These are phyloP conservation scores for Sarocladium kiliense DNA, from an alignment of 2,329 filamentous ascomycete species.

Conservation along the genomic window DNA sequence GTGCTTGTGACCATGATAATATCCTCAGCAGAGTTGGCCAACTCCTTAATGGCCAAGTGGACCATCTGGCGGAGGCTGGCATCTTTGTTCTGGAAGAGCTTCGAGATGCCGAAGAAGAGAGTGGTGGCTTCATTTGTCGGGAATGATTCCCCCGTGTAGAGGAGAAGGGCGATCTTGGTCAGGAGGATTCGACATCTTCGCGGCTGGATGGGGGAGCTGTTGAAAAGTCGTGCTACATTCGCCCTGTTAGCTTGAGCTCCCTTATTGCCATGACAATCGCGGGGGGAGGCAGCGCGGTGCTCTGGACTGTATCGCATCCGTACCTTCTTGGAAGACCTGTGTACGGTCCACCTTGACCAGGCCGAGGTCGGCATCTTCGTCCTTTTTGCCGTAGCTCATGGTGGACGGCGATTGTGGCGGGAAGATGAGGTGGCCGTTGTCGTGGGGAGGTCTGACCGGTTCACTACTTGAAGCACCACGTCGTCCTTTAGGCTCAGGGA, in stretches of 20 bases:
- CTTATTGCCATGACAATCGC: conserved; percentile 14
- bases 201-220: conserved; percentile 92
- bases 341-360: conserved; percentile 97
- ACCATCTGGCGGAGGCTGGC: conserved; percentile 97
- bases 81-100: conserved; percentile 98
- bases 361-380: conserved; percentile 91
- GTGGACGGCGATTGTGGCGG: conserved; percentile 37
- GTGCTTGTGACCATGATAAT: conserved; percentile 99
- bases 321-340: conserved; percentile 98
- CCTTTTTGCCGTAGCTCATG: conserved; percentile 99
- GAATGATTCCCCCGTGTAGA: conserved; percentile 97
- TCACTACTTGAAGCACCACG: conserved; percentile 30
- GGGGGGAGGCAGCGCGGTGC: background rate
- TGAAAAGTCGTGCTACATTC: conserved; percentile 83
- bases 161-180: conserved; percentile 92
- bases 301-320: conserved; percentile 16
- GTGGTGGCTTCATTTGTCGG: conserved; percentile 95
- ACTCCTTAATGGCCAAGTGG: conserved; percentile 95
- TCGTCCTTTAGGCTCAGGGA: conserved; percentile 30
- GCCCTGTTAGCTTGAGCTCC: conserved; percentile 14
- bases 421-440: conserved; percentile 26
- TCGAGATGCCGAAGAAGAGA: conserved; percentile 98
- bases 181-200: conserved; percentile 95
- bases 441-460: conserved; percentile 24
- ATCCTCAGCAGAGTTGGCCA: conserved; percentile 91